phyloP scores from a whole-genome alignment of 371 early-diverging fungal species.

The Thermomucor indicae-seudaticae region DNA sequence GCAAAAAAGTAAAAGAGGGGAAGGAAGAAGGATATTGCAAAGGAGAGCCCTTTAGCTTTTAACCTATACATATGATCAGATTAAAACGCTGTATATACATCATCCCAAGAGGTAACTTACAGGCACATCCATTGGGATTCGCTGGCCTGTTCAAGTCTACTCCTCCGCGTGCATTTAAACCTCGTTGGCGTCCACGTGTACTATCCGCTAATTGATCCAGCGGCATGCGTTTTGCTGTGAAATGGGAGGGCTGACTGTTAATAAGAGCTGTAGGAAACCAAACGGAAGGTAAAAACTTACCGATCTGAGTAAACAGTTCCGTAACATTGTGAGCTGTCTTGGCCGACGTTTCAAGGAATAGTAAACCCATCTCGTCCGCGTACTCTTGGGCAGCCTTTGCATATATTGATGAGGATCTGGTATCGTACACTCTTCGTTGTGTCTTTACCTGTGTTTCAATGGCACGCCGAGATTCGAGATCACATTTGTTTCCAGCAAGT shows the following conservation, averaged over 20 bases:
- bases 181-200: constrained; percentile 33
- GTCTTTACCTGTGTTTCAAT: constrained; percentile 58
- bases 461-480: constrained; percentile 75
- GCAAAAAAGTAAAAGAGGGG: too few species aligned
- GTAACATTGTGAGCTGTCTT: constrained; percentile 85
- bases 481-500: constrained; percentile 94
- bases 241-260: not conserved
- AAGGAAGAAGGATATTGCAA: too few species aligned
- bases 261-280: too few species aligned
- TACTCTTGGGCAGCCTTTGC: constrained; percentile 81
- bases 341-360: constrained; percentile 94
- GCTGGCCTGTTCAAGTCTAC: constrained; percentile 36
- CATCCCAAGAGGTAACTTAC: too few species aligned
- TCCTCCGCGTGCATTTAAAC: constrained; percentile 31
- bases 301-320: constrained; percentile 87
- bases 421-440: not conserved
- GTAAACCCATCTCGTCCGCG: constrained; percentile 79
- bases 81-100: too few species aligned
- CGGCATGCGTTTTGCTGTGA: constrained; percentile 36
- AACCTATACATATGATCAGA: too few species aligned
- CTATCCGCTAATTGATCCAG: constrained; percentile 42
- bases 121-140: constrained; percentile 44
- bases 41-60: too few species aligned
- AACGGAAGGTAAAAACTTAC: constrained; percentile 29
- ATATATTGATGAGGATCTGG: not conserved